phyloP scores from a whole-genome alignment of 495 filamentous ascomycete species.

The Penicillium desertorum region DNA sequence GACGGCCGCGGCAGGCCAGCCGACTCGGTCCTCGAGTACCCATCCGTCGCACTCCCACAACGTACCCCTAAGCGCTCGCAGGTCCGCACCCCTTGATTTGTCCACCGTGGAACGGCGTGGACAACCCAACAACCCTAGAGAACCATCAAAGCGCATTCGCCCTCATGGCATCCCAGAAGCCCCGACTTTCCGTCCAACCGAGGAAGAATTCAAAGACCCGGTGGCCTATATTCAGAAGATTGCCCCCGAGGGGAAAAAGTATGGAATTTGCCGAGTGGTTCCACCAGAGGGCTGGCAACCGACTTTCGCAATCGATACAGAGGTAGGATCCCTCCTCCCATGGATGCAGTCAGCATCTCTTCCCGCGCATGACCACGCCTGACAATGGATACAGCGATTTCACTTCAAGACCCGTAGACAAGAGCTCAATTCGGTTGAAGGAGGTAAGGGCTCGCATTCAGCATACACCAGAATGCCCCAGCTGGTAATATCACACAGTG shows the following conservation, averaged over 20 bases:
- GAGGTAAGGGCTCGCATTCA: conserved; percentile 67
- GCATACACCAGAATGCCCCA: conserved; percentile 29
- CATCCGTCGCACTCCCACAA: conserved; percentile 53
- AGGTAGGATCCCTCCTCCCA: conserved; percentile 58
- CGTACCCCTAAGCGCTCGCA: conserved; percentile 67
- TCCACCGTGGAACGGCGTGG: conserved; percentile 89
- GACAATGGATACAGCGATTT: conserved; percentile 64
- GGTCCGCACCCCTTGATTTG: conserved; percentile 75
- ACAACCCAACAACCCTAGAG: conserved; percentile 69
- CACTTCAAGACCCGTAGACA: conserved; percentile 96
- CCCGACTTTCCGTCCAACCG: conserved; percentile 84
- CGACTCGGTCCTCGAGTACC: conserved; percentile 45
- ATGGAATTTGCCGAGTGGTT: conserved; percentile 91
- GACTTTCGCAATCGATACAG: conserved; percentile 92
- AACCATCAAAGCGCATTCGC: conserved; percentile 71
- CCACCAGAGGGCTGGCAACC: conserved; percentile 94
- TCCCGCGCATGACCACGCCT: conserved; percentile 1
- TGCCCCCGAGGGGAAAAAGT: conserved; percentile 74
- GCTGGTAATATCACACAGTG: conserved; percentile 31
- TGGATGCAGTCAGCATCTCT: background rate
- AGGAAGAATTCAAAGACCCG: conserved; percentile 93
- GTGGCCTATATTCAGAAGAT: conserved; percentile 92
- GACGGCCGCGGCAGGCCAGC: conserved; percentile 39
- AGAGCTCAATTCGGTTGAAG: conserved; percentile 97
- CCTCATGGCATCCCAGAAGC: conserved; percentile 86